These are phyloP conservation scores for Platismatia glauca DNA, from an alignment of 495 filamentous ascomycete species.

Conservation along the genomic window DNA sequence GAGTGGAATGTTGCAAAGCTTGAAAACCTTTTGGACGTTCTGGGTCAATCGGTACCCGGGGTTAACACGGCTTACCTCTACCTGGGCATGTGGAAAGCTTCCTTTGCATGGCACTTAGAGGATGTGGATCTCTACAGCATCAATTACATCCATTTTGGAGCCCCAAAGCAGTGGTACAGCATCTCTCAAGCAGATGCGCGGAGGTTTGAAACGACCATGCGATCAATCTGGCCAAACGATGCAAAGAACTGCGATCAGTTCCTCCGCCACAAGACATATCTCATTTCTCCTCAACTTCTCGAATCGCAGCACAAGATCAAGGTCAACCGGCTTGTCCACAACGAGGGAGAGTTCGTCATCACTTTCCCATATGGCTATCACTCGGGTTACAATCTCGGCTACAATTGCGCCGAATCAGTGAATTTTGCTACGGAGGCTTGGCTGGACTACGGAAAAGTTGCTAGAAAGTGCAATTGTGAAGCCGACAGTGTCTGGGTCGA, in stretches of 20 bases:
- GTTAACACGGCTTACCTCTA: slow-evolving; percentile 99
- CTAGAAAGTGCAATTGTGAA: slow-evolving; percentile 95
- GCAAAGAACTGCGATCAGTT: slow-evolving; percentile 97
- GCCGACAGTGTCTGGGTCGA: slow-evolving; percentile 98
- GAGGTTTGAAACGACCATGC: slow-evolving; percentile 91
- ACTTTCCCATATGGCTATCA: slow-evolving; percentile 98
- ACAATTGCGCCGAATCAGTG: slow-evolving; percentile 98
- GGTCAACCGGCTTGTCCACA: slow-evolving; percentile 91
- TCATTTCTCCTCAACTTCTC: slow-evolving; percentile 87
- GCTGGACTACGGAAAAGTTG: slow-evolving; percentile 88
- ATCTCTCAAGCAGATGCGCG: slow-evolving; percentile 95
- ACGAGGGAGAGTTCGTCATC: slow-evolving; percentile 96
- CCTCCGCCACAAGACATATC: slow-evolving; percentile 91
- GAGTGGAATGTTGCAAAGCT: slow-evolving; percentile 92
- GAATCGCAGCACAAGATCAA: slow-evolving; percentile 84
- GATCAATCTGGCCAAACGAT: slow-evolving; percentile 82
- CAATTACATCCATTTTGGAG: slow-evolving; percentile 98
- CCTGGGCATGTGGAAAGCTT: slow-evolving; percentile 98
- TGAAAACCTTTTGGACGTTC: slow-evolving; percentile 83
- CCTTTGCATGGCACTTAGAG: slow-evolving; percentile 97
- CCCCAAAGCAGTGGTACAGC: slow-evolving; percentile 98
- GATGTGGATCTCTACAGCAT: slow-evolving; percentile 99
- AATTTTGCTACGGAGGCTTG: slow-evolving; percentile 95
- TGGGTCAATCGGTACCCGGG: slow-evolving; percentile 90
- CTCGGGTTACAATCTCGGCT: slow-evolving; percentile 94